These are phyloP conservation scores for Bimuria novae-zelandiae DNA, from an alignment of 2,329 filamentous ascomycete species.

Conservation along the genomic window DNA sequence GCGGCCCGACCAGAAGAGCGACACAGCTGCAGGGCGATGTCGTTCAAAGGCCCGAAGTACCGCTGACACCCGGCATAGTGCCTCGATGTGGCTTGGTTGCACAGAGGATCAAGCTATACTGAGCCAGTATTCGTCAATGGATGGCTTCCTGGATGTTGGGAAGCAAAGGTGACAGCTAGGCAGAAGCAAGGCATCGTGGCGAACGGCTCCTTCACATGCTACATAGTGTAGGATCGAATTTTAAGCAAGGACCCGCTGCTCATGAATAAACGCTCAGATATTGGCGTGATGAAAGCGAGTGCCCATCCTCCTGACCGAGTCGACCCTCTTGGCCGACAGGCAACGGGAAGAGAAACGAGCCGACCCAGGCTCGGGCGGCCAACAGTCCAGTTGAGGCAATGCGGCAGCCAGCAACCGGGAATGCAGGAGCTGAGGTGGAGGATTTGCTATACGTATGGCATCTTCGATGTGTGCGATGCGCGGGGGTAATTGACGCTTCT, in stretches of 20 bases:
- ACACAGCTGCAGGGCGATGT: conserved; percentile 27
- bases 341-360: conserved; percentile 20
- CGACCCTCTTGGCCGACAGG: conserved; percentile 29
- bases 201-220: conserved; percentile 22
- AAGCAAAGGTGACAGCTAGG: conserved; percentile 20
- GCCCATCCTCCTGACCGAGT: conserved; percentile 32
- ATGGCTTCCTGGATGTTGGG: conserved; percentile 20
- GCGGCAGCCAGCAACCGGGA: conserved; percentile 34
- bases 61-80: conserved; percentile 35
- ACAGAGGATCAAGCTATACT: conserved; percentile 26
- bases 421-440: conserved; percentile 24
- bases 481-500: conserved; percentile 37
- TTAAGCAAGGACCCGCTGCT: conserved; percentile 15
- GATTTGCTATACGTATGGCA: conserved; percentile 31
- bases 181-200: conserved; percentile 12
- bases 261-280: conserved; percentile 19
- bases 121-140: conserved; percentile 24
- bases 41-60: conserved; percentile 20
- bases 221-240: conserved; percentile 13
- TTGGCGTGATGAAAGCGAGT: conserved; percentile 21
- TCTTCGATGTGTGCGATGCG: conserved; percentile 32
- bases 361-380: conserved; percentile 16
- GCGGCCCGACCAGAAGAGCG: conserved; percentile 20
- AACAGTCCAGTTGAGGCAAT: conserved; percentile 22
- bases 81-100: conserved; percentile 34